phyloP scores from a whole-genome alignment of 2,329 filamentous ascomycete genomes.

The Xylariaceae sp. region DNA sequence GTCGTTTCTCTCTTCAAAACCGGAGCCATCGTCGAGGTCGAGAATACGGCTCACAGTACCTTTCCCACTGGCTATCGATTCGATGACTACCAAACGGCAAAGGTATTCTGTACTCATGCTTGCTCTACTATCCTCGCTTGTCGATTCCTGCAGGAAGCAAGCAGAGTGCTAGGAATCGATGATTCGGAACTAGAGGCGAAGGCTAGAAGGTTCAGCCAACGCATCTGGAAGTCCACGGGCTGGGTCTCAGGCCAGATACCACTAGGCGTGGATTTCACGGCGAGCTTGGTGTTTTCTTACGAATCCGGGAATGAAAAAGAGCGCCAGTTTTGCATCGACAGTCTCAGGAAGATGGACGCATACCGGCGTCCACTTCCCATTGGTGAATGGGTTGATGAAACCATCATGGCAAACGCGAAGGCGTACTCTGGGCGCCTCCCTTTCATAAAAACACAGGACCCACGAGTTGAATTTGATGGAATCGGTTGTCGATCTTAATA shows the following conservation, averaged over 20 bases:
- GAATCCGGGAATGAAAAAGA: constrained; percentile 26
- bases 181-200: constrained; percentile 19
- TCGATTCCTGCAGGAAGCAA: constrained; percentile 25
- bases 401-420: constrained; percentile 29
- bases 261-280: constrained; percentile 27
- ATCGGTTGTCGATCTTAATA: constrained; percentile 27
- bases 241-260: constrained; percentile 26
- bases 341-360: constrained; percentile 26
- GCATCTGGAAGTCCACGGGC: constrained; percentile 26
- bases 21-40: constrained; percentile 23
- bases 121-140: constrained; percentile 24
- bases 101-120: constrained; percentile 26
- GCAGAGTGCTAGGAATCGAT: constrained; percentile 18
- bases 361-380: constrained; percentile 27
- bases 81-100: constrained; percentile 25
- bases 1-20: constrained; percentile 18
- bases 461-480: constrained; percentile 25
- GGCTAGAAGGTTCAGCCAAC: constrained; percentile 22
- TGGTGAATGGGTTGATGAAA: constrained; percentile 26
- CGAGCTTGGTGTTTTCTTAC: constrained; percentile 25
- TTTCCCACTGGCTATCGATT: constrained; percentile 27
- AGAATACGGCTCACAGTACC: constrained; percentile 20
- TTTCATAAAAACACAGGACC: constrained; percentile 26
- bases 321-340: constrained; percentile 21
- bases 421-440: constrained; percentile 28